phyloP scores from a whole-genome alignment of 192 early-diverging fungal species.

The Mortierella antarctica region DNA sequence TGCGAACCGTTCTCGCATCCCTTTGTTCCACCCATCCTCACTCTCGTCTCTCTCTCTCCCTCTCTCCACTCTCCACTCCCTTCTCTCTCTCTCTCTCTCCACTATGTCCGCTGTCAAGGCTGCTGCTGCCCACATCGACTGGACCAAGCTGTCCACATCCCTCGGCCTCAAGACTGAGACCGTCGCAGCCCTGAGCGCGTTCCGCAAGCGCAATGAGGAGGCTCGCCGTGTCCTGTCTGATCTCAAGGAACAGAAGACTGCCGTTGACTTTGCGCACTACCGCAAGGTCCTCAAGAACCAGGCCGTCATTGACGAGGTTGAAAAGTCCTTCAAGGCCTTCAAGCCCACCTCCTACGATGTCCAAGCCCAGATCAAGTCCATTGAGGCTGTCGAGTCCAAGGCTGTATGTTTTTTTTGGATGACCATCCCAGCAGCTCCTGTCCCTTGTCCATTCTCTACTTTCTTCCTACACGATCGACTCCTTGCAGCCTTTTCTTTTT shows the following conservation, averaged over 20 bases:
- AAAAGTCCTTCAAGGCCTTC: constrained; percentile 85
- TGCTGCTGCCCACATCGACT: constrained; percentile 85
- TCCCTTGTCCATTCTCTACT: background rate
- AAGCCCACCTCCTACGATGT: constrained; percentile 88
- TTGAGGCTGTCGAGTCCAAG: constrained; percentile 81
- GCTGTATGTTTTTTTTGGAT: constrained; percentile 65
- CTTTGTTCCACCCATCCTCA: background rate
- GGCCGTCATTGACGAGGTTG: constrained; percentile 87
- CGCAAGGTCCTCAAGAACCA: constrained; percentile 89
- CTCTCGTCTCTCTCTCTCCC: constrained; percentile 9
- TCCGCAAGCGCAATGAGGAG: constrained; percentile 96
- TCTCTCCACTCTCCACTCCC: constrained; percentile 1
- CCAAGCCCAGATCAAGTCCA: constrained; percentile 83
- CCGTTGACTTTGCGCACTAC: constrained; percentile 93
- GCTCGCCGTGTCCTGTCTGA: constrained; percentile 84
- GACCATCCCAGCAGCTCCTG: background rate
- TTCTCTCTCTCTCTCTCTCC: constrained; percentile 4
- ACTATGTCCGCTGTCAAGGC: constrained; percentile 52
- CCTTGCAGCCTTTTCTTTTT: background rate
- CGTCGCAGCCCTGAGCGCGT: constrained; percentile 82
- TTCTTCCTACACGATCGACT: background rate
- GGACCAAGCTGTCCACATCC: constrained; percentile 85
- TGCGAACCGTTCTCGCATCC: too few species aligned
- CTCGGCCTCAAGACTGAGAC: constrained; percentile 90
- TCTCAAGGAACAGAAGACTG: constrained; percentile 83